Evolutionary conservation across 2,329 filamentous ascomycete genomes (phyloP).

Genomic region (Aspergillus pseudoviridinutans): DNA sequence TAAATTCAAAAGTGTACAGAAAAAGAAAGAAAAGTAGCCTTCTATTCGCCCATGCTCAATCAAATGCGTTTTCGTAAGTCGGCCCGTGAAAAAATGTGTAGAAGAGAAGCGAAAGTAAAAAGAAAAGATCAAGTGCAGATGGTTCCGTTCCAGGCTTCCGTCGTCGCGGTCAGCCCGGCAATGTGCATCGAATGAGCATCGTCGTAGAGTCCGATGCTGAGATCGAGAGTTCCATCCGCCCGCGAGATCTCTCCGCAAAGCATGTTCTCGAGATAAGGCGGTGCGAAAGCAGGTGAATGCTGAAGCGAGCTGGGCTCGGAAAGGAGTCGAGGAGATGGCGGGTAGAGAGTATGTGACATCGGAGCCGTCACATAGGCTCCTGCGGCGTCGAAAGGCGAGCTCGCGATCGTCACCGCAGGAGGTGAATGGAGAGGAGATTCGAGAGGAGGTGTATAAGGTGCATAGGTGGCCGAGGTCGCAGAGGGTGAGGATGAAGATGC

Average conservation of each 20-base stretch:
- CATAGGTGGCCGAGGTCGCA: constrained; percentile 35
- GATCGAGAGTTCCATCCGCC: constrained; percentile 21
- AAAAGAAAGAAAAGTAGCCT: neutral
- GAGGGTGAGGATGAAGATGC: constrained; percentile 36
- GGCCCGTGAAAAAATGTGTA: neutral
- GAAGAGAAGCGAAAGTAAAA: neutral
- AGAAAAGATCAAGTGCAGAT: constrained; percentile 10
- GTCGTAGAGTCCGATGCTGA: constrained; percentile 30
- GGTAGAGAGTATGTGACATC: constrained; percentile 33
- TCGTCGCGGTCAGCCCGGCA: constrained; percentile 31
- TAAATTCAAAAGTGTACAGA: neutral
- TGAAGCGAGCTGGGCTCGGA: constrained; percentile 29
- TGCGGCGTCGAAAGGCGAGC: constrained; percentile 34
- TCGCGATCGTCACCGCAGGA: constrained; percentile 34
- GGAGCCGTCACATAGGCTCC: constrained; percentile 31
- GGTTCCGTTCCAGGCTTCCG: constrained; percentile 35
- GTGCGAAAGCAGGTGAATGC: constrained; percentile 36
- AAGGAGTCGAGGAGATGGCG: constrained; percentile 33
- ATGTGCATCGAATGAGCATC: constrained; percentile 31
- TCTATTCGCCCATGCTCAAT: constrained; percentile 3
- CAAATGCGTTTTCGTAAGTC: constrained; percentile 7
- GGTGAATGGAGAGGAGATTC: constrained; percentile 41
- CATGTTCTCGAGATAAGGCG: constrained; percentile 33
- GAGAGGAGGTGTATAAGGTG: constrained; percentile 40
- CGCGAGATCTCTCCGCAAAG: constrained; percentile 28